These are phyloP conservation scores for Periconia sp. DNA, from an alignment of 2,329 filamentous ascomycete genomes.

Conservation along the genomic window DNA sequence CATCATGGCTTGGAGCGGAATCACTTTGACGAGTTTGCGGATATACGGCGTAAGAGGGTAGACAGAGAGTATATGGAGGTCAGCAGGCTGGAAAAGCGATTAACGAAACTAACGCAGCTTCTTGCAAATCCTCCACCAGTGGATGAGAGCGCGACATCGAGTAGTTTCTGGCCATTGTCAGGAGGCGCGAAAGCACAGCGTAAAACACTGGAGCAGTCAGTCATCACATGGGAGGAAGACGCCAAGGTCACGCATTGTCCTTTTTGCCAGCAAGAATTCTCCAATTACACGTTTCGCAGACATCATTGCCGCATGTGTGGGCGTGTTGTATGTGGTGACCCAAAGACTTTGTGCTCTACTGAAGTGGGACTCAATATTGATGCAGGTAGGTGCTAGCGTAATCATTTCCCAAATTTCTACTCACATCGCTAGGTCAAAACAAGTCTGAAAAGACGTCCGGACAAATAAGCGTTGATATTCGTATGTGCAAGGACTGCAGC, in stretches of 20 bases:
- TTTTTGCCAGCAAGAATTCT: constrained; percentile 95
- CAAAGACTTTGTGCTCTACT: constrained; percentile 79
- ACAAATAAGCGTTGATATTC: constrained; percentile 76
- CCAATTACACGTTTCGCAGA: constrained; percentile 87
- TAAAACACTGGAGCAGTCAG: constrained; percentile 84
- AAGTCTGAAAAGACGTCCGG: constrained; percentile 52
- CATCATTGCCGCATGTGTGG: constrained; percentile 97
- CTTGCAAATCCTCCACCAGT: constrained; percentile 73
- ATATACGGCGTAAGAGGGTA: constrained; percentile 75
- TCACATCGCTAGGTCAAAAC: constrained; percentile 32
- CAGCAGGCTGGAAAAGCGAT: constrained; percentile 85
- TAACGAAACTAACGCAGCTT: constrained; percentile 87
- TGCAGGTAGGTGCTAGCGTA: constrained; percentile 57
- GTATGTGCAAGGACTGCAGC: constrained; percentile 92
- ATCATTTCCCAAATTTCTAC: not conserved
- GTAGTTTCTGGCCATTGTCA: constrained; percentile 64
- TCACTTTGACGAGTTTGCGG: constrained; percentile 73
- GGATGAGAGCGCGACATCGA: constrained; percentile 61
- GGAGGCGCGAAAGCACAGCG: constrained; percentile 71
- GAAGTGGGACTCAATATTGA: constrained; percentile 83
- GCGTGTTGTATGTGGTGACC: constrained; percentile 89
- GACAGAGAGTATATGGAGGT: constrained; percentile 88
- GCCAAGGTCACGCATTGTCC: constrained; percentile 79
- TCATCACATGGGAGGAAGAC: constrained; percentile 97
- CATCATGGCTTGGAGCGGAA: constrained; percentile 74